Percentiles rank a stretch among this genome's conserved stretches.
These are phyloP conservation scores for Berberis vulgaris DNA, from an alignment of 164 flowering plant species.

Conservation along the genomic window DNA sequence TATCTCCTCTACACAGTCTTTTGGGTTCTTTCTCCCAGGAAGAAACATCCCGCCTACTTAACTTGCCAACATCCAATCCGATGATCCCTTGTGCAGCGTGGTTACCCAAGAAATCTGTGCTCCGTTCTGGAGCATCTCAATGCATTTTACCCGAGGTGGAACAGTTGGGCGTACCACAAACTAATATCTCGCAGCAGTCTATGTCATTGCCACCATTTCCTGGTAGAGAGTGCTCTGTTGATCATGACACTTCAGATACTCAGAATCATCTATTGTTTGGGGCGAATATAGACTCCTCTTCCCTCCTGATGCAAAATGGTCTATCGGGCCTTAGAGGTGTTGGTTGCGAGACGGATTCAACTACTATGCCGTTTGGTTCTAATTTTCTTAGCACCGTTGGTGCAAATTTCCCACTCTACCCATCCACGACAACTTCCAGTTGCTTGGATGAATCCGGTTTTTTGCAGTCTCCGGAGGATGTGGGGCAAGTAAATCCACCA, in stretches of 20 bases:
- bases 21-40: constrained; percentile 63
- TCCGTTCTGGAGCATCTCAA: constrained; percentile 37
- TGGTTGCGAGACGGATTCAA: constrained; percentile 48
- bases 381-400: constrained; percentile 44
- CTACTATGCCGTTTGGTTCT: constrained; percentile 48
- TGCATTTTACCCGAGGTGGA: constrained; percentile 45
- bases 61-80: constrained; percentile 36
- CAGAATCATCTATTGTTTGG: constrained; percentile 81
- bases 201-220: constrained; percentile 81
- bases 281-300: constrained; percentile 60
- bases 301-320: constrained; percentile 68
- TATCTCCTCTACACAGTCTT: constrained; percentile 63
- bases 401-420: constrained; percentile 50
- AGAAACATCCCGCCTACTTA: constrained; percentile 52
- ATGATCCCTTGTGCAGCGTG: constrained; percentile 38
- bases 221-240: constrained; percentile 64
- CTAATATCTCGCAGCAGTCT: constrained; percentile 33
- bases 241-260: constrained; percentile 52
- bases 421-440: constrained; percentile 55
- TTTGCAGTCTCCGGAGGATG: constrained; percentile 70
- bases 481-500: constrained; percentile 54
- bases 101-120: constrained; percentile 57
- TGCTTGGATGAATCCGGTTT: constrained; percentile 74
- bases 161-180: constrained; percentile 41
- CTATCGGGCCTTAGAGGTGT: constrained; percentile 49